phyloP scores from a whole-genome alignment of 23 red algal species.

The Gracilaria domingensis region DNA sequence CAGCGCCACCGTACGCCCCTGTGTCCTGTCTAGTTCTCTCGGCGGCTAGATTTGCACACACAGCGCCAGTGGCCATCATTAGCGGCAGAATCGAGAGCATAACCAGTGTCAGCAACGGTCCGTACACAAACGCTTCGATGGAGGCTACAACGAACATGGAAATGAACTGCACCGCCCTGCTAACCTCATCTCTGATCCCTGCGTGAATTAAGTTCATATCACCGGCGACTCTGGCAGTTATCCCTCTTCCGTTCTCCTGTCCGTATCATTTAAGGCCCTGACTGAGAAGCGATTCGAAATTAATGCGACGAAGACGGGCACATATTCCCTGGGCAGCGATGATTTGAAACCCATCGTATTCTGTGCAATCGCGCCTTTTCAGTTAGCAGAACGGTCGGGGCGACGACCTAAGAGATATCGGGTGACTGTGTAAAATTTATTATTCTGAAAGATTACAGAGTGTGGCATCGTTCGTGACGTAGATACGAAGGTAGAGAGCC shows the following conservation, averaged over 20 bases:
- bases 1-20: slow-evolving; percentile 87
- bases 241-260: slow-evolving; percentile 66
- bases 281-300: slow-evolving; percentile 77
- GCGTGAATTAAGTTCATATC: slow-evolving; percentile 77
- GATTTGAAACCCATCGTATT: slow-evolving; percentile 76
- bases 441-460: too few relatives aligned
- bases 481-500: too few relatives aligned
- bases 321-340: slow-evolving; percentile 67
- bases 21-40: slow-evolving; percentile 66
- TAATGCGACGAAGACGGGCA: slow-evolving; percentile 68
- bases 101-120: slow-evolving; percentile 82
- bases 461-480: too few relatives aligned
- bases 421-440: too few relatives aligned
- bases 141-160: slow-evolving; percentile 77
- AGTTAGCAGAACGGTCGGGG: slow-evolving; percentile 63
- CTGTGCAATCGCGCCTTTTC: too few relatives aligned
- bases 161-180: slow-evolving; percentile 65
- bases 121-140: slow-evolving; percentile 83
- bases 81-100: slow-evolving; percentile 78
- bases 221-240: slow-evolving; percentile 73
- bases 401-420: slow-evolving; percentile 75
- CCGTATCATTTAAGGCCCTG: slow-evolving; percentile 77
- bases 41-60: slow-evolving; percentile 80
- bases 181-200: slow-evolving; percentile 85
- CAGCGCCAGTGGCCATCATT: slow-evolving; percentile 70